A percentile compares a stretch with the other conserved stretches of the same genome.
These are phyloP conservation scores for Salvia hispanica DNA, from an alignment of 257 asterid genomes.

Conservation along the genomic window DNA sequence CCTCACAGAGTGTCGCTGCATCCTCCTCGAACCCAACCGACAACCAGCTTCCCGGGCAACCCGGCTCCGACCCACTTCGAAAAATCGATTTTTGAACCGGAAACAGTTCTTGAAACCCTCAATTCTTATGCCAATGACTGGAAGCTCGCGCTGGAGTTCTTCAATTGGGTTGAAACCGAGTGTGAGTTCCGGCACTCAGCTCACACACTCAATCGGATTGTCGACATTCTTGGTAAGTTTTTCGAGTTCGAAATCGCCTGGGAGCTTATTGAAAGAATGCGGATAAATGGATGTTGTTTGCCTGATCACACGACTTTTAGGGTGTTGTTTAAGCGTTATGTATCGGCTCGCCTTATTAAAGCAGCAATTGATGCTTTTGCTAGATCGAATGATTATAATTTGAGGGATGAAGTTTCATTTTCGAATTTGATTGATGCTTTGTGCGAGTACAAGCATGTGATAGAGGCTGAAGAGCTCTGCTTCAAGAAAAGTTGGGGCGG, in stretches of 20 bases:
- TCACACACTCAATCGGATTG: slow-evolving; percentile 61
- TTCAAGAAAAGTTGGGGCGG: slow-evolving; percentile 44
- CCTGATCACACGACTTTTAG: slow-evolving; percentile 82
- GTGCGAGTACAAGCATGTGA: slow-evolving; percentile 87
- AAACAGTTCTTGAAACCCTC: slow-evolving; percentile 59
- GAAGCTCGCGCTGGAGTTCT: slow-evolving; percentile 82
- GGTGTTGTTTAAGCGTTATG: slow-evolving; percentile 71
- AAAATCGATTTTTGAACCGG: slow-evolving; percentile 39
- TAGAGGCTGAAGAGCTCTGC: slow-evolving; percentile 87
- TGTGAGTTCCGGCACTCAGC: slow-evolving; percentile 66
- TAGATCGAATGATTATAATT: slow-evolving; percentile 54
- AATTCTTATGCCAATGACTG: slow-evolving; percentile 78
- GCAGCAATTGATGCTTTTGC: slow-evolving; percentile 77
- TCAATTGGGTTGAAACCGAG: slow-evolving; percentile 71
- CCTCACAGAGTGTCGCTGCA: slow-evolving; percentile 31
- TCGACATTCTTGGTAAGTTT: slow-evolving; percentile 81
- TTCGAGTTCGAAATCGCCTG: slow-evolving; percentile 74
- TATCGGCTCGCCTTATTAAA: slow-evolving; percentile 70
- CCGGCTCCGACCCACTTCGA: slow-evolving; percentile 34
- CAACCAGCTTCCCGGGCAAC: slow-evolving; percentile 24
- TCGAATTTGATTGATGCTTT: slow-evolving; percentile 74
- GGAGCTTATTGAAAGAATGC: slow-evolving; percentile 64
- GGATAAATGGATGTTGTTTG: slow-evolving; percentile 33
- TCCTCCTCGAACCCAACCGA: slow-evolving; percentile 26
- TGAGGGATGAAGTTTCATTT: slow-evolving; percentile 76